Base-by-base conservation (phyloP, 2,329 filamentous ascomycete genomes). In the Cordyceps farinosa region DNA sequence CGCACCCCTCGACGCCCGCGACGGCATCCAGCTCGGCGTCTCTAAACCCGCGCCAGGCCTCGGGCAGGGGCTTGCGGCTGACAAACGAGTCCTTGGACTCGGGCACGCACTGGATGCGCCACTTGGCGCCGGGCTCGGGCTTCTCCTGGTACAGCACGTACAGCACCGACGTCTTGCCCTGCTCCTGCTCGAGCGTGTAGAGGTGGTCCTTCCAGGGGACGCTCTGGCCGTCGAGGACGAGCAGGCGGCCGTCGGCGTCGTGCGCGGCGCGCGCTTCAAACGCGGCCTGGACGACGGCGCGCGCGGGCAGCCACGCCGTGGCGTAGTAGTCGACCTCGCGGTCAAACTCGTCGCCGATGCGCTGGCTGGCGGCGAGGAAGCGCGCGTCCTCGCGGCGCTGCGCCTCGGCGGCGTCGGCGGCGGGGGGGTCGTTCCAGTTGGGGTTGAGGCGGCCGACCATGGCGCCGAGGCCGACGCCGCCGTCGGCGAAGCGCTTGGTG, bases 141-240 rank as follows among this genome's bases (percentile, higher is more conserved):
- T 86, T 91, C 80, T 99, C 94, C 0, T 92, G 90, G 77, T 98
- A 98, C 32, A 98, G 81, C 15, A 97, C 93, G 73, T 97, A 98
- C 57, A 93, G 82, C 4, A 94, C 87, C 69, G 72, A 72, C 8
- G 74, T 68, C 22, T 86, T 84, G 47, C 86, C 79, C 27, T 76
- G 83, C 78, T 99, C 95, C 34, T 76, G 83, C 78, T 99, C 95
- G 32, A 98, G 84, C 22, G 84, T 87, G 79, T 97, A 98, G 22
- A 99, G 83, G 76, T 99, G 95, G 72, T 98, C 94, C 75, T 96
- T 95, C 95, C 95, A 98, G 2, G 94, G 94, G 65, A 94, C 90
- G 64, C 90, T 87, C 73, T 90, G 87, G 42, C 81, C 81, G 67
- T 90, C 85, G 63, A 99, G 84, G 32, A 97, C 88, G 70, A 98